Evolutionary conservation across 768 basidiomycete genomes (phyloP), one percentile per base, ranked within the genome.

Genomic region (Daedalea quercina): DNA sequence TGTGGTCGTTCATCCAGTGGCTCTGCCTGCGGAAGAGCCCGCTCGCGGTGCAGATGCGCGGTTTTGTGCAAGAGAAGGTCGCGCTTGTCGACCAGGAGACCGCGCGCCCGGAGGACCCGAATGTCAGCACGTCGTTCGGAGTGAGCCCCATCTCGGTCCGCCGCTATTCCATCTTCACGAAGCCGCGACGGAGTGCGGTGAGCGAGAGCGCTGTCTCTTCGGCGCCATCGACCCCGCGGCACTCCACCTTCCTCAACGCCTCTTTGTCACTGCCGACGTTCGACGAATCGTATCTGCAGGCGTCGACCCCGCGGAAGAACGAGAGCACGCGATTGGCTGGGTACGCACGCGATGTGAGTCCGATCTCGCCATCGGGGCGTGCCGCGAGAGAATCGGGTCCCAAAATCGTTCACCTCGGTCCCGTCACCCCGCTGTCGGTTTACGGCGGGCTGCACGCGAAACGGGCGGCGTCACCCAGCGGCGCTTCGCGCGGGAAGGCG

Each of bases 1-100:
- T 84, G 1, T 89, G 87, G 87, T 89, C 87, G 2, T 64, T 82
- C 25, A 67, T 89, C 24, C 84, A 88, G 59, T 73, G 86, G 50
- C 64, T 85, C 17, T 85, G 80, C 56, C 73, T 80, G 1, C 79
- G 76, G 59, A 76, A 84, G 17, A 81, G 70, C 35, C 85, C 87
- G 0, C 72, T 90, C 25, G 69, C 77, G 49, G 68, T 85, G 25
- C 85, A 87, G 57, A 73, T 90, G 68, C 82, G 83, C 23, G 67
- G 81, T 2, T 76, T 87, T 53, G 69, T 78, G n/a, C 77, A 79
- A 58, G 84, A 86, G 65, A 86, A 84, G 58, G 72, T 85, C 1
- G 69, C 75, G 0, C 62, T 69, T 12, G 67, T 90, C 8, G 75
- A 84, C 54, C 68, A 74, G 37, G 77, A 81, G 34, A 70, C 87